Conservation (phyloP, 148 eudicot genomes). For the Nepenthes gracilis region DNA sequence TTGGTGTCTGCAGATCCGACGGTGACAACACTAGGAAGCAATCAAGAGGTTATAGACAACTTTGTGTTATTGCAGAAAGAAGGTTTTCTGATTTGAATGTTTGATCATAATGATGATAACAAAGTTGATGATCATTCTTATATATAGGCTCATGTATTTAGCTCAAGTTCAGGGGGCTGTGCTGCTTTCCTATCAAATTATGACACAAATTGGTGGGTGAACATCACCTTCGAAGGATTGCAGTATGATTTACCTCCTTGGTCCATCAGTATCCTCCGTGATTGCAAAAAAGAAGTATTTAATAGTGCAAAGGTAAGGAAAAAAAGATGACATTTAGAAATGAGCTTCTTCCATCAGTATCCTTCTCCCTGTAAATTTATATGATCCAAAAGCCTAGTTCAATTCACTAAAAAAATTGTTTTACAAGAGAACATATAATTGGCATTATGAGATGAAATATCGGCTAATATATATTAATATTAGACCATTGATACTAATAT, state of each 20-base stretch:
- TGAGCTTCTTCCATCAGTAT: no score
- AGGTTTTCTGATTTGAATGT: slow-evolving; percentile 30
- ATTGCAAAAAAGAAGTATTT: slow-evolving; percentile 70
- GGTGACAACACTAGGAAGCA: slow-evolving; percentile 50
- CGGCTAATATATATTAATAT: no score
- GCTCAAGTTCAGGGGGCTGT: not conserved
- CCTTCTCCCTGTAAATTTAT: no score
- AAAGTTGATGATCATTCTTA: slow-evolving; percentile 37
- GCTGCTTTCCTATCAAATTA: slow-evolving; percentile 76
- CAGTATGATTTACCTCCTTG: slow-evolving; percentile 78
- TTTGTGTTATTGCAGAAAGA: slow-evolving; percentile 70
- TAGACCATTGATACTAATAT: no score
- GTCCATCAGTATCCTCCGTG: slow-evolving; percentile 91
- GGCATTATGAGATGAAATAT: no score
- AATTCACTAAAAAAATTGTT: no score
- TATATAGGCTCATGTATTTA: not conserved
- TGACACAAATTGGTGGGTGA: slow-evolving; percentile 41
- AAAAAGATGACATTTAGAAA: not conserved
- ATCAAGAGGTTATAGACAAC: slow-evolving; percentile 53
- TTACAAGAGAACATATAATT: no score
- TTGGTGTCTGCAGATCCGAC: slow-evolving; percentile 58
- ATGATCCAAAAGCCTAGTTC: no score
- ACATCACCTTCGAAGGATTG: slow-evolving; percentile 38
- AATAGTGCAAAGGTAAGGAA: slow-evolving; percentile 75
- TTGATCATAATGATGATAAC: slow-evolving; percentile 25